Base-by-base conservation (phyloP, 2,329 filamentous ascomycete genomes). In the Lachnellula arida region DNA sequence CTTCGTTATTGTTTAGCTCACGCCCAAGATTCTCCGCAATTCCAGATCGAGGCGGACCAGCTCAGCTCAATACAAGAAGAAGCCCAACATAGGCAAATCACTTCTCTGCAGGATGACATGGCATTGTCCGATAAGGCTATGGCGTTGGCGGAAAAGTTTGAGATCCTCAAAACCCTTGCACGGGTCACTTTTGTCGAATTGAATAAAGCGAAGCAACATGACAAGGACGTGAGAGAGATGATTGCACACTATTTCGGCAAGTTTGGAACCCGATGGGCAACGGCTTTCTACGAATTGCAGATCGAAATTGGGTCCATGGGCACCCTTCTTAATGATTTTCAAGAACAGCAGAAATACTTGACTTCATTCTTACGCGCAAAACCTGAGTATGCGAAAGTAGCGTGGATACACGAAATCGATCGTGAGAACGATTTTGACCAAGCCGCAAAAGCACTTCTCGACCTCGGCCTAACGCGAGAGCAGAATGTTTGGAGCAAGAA, bases 341-440 rank as follows among this genome's bases (percentile, higher is more conserved):
- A 84, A 54, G 88, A 92, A 65, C 84, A 85, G 62, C 74, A 81
- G 50, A 75, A 75, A n/a, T 87, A 85, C 66, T 81, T 96, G 54
- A 96, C 91, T 0, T 78, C 79, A 51, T 99, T 91, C 66, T 78
- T 99, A 48, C 84, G 89, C 43, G 85, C 82, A 54, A 82, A 85
- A 60, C 81, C 85, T 0, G 80, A 85, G 59, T 84, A 91, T 59
- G 86, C 87, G 28, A 90, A 90, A 65, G 79, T 99, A 46, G 86
- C 87, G 49, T 99, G 94, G 94, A 96, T 99, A 74, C 95, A 99
- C 69, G 92, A 97, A 68, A 81, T 97, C 7, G 79, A 85, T 58
- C 80, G 82, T 23, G 89, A 94, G 68, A 79, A 85, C 56, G 85
- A 96, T 65, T 91, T 91, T 60, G 77, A 82, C 12, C 81, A 83